Conservation (phyloP, 768 basidiomycete genomes). For the Mycena amicta region DNA sequence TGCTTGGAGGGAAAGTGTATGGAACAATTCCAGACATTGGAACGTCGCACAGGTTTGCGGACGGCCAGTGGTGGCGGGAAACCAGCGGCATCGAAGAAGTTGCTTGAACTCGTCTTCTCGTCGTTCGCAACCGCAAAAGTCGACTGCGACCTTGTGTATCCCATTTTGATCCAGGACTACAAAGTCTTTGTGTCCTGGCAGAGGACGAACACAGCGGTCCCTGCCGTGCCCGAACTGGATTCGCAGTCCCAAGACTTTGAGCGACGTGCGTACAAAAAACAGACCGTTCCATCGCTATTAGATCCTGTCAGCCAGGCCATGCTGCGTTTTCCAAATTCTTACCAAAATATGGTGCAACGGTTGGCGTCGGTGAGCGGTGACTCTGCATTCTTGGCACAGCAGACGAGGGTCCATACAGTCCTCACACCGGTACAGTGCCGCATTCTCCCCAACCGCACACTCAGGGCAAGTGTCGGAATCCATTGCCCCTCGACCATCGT, state of each 20-base stretch:
- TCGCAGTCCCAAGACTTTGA: constrained; percentile 1
- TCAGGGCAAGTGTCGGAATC: no score
- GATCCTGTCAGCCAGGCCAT: no score
- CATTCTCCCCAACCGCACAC: no score
- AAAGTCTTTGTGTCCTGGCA: not conserved
- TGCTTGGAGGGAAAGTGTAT: constrained; percentile 8
- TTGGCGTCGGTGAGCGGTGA: no score
- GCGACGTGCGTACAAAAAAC: not conserved
- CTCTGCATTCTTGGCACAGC: no score
- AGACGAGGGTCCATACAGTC: no score
- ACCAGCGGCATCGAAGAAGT: constrained; percentile 10
- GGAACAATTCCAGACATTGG: constrained; percentile 11
- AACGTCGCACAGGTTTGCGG: constrained; percentile 22
- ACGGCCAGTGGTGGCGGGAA: constrained; percentile 20
- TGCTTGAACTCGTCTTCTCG: not conserved
- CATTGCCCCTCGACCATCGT: no score
- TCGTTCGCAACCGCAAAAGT: constrained; percentile 8
- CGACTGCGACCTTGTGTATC: constrained; percentile 11
- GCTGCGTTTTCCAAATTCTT: no score
- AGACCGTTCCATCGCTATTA: not conserved
- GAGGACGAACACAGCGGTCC: not conserved
- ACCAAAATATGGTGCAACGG: no score
- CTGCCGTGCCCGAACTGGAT: constrained; percentile 1
- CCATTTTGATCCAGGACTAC: constrained; percentile 6
- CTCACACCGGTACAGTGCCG: no score